These are phyloP conservation scores for Quercus berberidifolia DNA, from an alignment of 306 rosid genomes.

Conservation along the genomic window DNA sequence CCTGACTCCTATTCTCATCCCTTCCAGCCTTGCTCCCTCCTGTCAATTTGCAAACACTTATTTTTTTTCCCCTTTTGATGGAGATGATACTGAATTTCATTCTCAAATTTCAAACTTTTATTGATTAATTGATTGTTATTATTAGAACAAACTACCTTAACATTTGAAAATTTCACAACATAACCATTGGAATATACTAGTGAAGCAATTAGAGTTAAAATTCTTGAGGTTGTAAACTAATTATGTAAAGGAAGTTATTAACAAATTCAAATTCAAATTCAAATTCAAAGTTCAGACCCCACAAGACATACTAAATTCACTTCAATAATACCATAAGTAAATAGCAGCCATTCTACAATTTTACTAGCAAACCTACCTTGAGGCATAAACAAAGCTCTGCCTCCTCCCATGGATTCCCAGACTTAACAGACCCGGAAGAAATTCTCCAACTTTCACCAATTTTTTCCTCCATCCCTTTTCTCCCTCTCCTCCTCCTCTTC, in stretches of 20 bases:
- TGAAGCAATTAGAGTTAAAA: neutral
- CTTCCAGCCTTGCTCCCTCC: slow-evolving; percentile 68
- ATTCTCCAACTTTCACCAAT: slow-evolving; percentile 6
- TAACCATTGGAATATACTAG: neutral
- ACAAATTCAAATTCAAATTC: neutral
- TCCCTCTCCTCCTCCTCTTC: slow-evolving; percentile 37
- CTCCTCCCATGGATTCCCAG: slow-evolving; percentile 49
- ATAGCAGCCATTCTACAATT: neutral
- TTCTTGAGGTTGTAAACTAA: neutral
- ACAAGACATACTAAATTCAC: neutral
- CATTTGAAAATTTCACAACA: no score
- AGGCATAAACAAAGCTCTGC: slow-evolving; percentile 59
- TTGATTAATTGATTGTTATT: neutral
- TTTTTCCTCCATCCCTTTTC: slow-evolving; percentile 35
- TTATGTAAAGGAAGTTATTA: neutral
- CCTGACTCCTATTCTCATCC: slow-evolving; percentile 29
- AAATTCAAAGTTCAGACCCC: neutral
- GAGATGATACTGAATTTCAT: neutral
- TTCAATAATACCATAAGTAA: neutral
- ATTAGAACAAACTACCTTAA: neutral
- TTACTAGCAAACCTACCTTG: slow-evolving; percentile 38
- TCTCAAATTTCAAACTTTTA: neutral
- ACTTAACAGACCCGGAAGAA: slow-evolving; percentile 31
- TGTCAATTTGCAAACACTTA: slow-evolving; percentile 17
- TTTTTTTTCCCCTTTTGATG: neutral